Conservation (phyloP, 495 filamentous ascomycete genomes). For the Cercophora newfieldiana region DNA sequence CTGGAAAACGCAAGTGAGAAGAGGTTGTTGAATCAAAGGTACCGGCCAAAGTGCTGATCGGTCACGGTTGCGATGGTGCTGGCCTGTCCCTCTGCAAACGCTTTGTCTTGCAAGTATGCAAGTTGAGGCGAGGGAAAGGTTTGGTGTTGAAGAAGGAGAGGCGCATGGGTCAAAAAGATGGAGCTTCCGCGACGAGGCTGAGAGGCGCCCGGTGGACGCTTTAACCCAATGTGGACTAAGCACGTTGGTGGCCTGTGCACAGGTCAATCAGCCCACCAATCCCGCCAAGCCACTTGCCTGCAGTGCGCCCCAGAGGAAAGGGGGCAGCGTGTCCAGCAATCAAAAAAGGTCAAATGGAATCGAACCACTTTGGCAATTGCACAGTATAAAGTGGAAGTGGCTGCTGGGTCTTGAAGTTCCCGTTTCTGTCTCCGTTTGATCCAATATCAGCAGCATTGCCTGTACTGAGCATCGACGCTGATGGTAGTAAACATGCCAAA, state of each 20-base stretch:
- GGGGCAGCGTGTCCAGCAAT: background rate
- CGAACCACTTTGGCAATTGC: background rate
- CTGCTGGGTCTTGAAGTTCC: background rate
- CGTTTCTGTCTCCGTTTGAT: background rate
- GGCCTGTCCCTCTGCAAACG: background rate
- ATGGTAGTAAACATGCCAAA: background rate
- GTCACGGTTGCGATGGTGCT: background rate
- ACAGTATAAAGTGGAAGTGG: background rate
- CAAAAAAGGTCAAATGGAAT: background rate
- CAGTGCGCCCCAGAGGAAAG: background rate
- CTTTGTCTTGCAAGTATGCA: background rate
- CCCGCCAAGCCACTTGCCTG: background rate
- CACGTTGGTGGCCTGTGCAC: background rate
- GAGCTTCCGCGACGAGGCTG: slow-evolving; percentile 23
- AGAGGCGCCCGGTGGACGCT: background rate
- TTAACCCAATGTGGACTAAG: background rate
- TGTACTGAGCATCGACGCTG: background rate
- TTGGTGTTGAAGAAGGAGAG: slow-evolving; percentile 8
- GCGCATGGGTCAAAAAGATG: slow-evolving; percentile 15
- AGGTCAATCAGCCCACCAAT: background rate
- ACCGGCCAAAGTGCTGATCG: background rate
- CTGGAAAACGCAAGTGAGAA: background rate
- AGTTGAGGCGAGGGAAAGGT: background rate
- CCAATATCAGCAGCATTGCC: background rate
- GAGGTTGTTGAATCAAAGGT: background rate